A percentile compares a stretch with the other conserved stretches of the same genome.
Evolutionary conservation across 768 basidiomycete species (phyloP).

Genomic region (Suillus ampliporus): DNA sequence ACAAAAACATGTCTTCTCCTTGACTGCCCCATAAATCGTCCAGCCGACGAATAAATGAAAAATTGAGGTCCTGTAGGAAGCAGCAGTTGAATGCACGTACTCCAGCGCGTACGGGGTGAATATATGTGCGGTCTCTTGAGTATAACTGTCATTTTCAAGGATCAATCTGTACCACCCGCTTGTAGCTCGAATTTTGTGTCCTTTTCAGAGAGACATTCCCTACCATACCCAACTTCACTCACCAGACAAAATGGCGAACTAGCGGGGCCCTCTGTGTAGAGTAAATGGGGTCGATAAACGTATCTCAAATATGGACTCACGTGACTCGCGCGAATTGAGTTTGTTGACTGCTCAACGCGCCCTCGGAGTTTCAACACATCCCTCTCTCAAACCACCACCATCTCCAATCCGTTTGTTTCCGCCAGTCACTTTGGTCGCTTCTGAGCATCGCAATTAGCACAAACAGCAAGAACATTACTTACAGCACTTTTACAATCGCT

Average conservation of each 20-base stretch:
- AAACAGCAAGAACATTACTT: slow-evolving; percentile 24
- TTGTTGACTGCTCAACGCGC: slow-evolving; percentile 46
- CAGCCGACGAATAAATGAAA: slow-evolving; percentile 35
- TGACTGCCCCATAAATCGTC: slow-evolving; percentile 31
- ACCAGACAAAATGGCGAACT: slow-evolving; percentile 8
- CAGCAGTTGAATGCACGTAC: slow-evolving; percentile 16
- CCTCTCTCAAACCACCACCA: slow-evolving; percentile 55
- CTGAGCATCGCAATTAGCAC: slow-evolving; percentile 21
- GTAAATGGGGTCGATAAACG: slow-evolving; percentile 21
- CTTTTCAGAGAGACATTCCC: slow-evolving; percentile 8
- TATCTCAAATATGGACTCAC: slow-evolving; percentile 42
- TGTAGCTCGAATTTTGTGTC: neutral
- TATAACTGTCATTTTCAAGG: slow-evolving; percentile 8
- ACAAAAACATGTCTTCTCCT: slow-evolving; percentile 37
- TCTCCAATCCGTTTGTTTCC: slow-evolving; percentile 38
- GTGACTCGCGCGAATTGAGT: slow-evolving; percentile 46
- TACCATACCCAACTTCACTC: slow-evolving; percentile 8
- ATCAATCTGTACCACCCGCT: neutral
- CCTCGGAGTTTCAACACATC: slow-evolving; percentile 47
- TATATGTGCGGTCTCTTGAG: slow-evolving; percentile 9
- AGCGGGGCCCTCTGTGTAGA: slow-evolving; percentile 12
- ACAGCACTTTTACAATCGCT: slow-evolving; percentile 17
- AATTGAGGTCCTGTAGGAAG: slow-evolving; percentile 25
- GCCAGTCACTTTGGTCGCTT: slow-evolving; percentile 20
- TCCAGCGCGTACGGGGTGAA: slow-evolving; percentile 10